A percentile compares a stretch with the other conserved stretches of the same genome.
phyloP scores from a whole-genome alignment of 2,329 filamentous ascomycete genomes.

The Cryphonectria japonica region DNA sequence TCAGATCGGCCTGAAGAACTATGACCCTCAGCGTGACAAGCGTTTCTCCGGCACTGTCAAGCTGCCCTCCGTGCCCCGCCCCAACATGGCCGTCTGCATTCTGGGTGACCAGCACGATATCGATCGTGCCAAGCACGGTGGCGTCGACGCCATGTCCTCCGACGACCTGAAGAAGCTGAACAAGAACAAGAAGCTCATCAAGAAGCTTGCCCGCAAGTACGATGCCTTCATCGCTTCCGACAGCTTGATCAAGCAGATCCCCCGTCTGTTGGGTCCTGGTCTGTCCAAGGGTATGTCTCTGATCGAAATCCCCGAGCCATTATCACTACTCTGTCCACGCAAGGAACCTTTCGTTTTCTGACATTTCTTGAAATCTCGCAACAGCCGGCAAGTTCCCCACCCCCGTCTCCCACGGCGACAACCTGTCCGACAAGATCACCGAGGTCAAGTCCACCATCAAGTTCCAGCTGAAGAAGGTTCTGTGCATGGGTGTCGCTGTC shows the following conservation, averaged over 20 bases:
- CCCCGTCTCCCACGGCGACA: slow-evolving; percentile 94
- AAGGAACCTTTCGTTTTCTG: not conserved
- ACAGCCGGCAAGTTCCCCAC: slow-evolving; percentile 99
- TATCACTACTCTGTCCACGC: not conserved
- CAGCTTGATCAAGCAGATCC: slow-evolving; percentile 98
- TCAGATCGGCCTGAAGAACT: slow-evolving; percentile 62
- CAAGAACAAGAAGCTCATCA: slow-evolving; percentile 99
- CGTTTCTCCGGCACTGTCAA: slow-evolving; percentile 99
- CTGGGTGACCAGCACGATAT: slow-evolving; percentile 89
- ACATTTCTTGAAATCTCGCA: slow-evolving; percentile 2
- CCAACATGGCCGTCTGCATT: slow-evolving; percentile 85
- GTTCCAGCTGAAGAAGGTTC: slow-evolving; percentile 99
- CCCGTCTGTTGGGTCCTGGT: slow-evolving; percentile 98
- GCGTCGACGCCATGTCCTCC: slow-evolving; percentile 95
- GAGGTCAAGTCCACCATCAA: slow-evolving; percentile 99
- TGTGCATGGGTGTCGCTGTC: slow-evolving; percentile 99
- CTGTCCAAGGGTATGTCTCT: slow-evolving; percentile 79
- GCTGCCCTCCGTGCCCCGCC: slow-evolving; percentile 88
- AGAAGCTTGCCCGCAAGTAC: slow-evolving; percentile 99
- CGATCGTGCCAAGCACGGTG: slow-evolving; percentile 99
- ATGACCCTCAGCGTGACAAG: slow-evolving; percentile 99
- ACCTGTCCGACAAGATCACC: slow-evolving; percentile 92
- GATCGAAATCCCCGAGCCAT: not conserved
- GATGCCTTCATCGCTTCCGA: slow-evolving; percentile 99
- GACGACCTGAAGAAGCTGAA: slow-evolving; percentile 99